These are phyloP conservation scores for Lactifluus piperatus DNA, from an alignment of 768 basidiomycete species.

Conservation along the genomic window DNA sequence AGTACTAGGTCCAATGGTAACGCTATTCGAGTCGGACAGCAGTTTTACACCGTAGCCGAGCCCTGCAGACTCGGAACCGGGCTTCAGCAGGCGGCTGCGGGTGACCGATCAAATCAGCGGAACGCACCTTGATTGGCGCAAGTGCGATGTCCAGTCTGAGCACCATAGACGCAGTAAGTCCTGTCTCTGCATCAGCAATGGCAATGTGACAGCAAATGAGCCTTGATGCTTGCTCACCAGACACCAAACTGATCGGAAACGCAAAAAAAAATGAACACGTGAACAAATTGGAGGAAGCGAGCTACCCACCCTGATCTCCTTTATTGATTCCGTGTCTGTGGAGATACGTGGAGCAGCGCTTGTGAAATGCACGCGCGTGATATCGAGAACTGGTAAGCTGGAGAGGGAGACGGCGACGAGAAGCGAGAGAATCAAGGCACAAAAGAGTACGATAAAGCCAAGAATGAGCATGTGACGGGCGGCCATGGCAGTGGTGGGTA, in stretches of 20 bases:
- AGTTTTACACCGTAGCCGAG: conserved; percentile 47
- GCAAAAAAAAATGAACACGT: neutral
- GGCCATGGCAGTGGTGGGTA: conserved; percentile 25
- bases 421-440: conserved; percentile 57
- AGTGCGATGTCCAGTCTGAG: conserved; percentile 33
- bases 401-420: conserved; percentile 67
- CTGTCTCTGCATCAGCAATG: conserved; percentile 30
- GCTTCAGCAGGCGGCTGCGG: neutral
- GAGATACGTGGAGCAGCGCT: conserved; percentile 20
- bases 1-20: conserved; percentile 48
- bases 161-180: conserved; percentile 49
- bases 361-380: conserved; percentile 49
- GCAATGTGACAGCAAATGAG: neutral
- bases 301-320: conserved; percentile 32
- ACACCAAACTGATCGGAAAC: conserved; percentile 48
- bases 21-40: conserved; percentile 29
- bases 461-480: conserved; percentile 51
- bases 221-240: conserved; percentile 37
- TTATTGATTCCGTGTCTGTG: conserved; percentile 33
- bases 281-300: neutral
- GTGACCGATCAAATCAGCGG: neutral
- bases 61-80: conserved; percentile 30
- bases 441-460: conserved; percentile 45
- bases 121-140: conserved; percentile 42
- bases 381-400: conserved; percentile 55